phyloP scores from a whole-genome alignment of 495 filamentous ascomycete genomes.

The Podospora comata region DNA sequence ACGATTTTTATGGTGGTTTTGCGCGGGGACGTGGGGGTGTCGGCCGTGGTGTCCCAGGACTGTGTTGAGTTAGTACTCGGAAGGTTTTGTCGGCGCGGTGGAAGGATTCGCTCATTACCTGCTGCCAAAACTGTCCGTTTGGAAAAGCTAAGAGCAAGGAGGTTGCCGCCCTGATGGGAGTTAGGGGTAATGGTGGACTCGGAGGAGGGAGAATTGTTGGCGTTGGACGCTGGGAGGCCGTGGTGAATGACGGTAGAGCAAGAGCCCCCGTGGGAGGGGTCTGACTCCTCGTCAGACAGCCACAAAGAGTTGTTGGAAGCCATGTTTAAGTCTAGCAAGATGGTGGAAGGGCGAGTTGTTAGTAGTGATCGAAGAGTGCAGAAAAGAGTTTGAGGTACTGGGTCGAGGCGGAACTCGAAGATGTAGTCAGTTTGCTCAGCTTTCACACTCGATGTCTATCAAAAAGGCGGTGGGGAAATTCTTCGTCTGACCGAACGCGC shows the following conservation, averaged over 20 bases:
- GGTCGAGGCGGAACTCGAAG: not conserved
- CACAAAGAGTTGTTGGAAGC: not conserved
- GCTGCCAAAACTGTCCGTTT: not conserved
- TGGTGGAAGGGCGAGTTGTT: not conserved
- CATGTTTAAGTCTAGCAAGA: not conserved
- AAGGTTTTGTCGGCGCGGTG: not conserved
- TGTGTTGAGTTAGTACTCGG: not conserved
- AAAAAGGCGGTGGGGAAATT: not conserved
- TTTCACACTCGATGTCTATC: not conserved
- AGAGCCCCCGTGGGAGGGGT: not conserved
- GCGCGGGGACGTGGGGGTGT: not conserved
- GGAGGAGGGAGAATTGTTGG: not conserved
- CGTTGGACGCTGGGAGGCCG: not conserved
- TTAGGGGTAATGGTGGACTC: not conserved
- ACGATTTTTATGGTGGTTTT: not conserved
- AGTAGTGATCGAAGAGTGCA: not conserved
- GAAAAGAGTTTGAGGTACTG: not conserved
- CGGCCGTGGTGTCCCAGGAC: not conserved
- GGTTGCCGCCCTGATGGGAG: not conserved
- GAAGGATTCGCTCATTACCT: not conserved
- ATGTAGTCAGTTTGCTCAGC: not conserved
- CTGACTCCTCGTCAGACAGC: not conserved
- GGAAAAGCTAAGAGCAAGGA: not conserved
- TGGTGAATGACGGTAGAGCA: not conserved
- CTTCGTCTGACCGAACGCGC: not conserved